A percentile compares a stretch with the other conserved stretches of the same genome.
phyloP scores from a whole-genome alignment of 768 basidiomycete genomes.

The Mrakia gelida region DNA sequence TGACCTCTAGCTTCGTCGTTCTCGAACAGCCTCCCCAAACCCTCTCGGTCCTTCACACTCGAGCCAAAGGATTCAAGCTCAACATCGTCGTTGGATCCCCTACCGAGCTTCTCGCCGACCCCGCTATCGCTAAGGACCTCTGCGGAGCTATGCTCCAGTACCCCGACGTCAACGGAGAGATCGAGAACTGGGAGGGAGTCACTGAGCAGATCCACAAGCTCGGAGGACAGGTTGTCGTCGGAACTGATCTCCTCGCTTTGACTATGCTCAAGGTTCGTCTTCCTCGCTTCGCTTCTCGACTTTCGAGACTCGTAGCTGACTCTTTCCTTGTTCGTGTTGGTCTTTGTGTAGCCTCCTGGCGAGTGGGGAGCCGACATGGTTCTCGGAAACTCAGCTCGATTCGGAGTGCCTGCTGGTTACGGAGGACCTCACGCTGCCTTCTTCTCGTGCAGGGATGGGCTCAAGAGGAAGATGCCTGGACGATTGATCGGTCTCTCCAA shows the following conservation, averaged over 20 bases:
- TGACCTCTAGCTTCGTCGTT: not conserved
- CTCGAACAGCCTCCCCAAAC: slow-evolving; percentile 67
- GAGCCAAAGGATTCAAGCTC: slow-evolving; percentile 91
- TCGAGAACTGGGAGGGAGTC: slow-evolving; percentile 67
- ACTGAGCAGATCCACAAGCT: slow-evolving; percentile 63
- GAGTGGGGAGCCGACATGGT: slow-evolving; percentile 99
- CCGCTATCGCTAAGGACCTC: slow-evolving; percentile 53
- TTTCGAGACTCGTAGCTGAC: not conserved
- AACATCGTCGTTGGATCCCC: slow-evolving; percentile 67
- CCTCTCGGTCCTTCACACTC: slow-evolving; percentile 77
- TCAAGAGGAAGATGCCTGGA: slow-evolving; percentile 99
- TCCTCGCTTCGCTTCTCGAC: not conserved
- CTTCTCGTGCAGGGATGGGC: slow-evolving; percentile 83
- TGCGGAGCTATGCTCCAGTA: slow-evolving; percentile 92
- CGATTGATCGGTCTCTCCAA: slow-evolving; percentile 85
- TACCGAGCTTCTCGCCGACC: slow-evolving; percentile 37
- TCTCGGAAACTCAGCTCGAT: slow-evolving; percentile 89
- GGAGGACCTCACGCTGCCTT: slow-evolving; percentile 97
- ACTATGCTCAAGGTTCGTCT: slow-evolving; percentile 64
- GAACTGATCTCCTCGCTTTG: slow-evolving; percentile 87
- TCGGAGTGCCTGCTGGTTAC: slow-evolving; percentile 95
- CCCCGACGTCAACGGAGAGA: slow-evolving; percentile 69
- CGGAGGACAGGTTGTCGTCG: slow-evolving; percentile 78
- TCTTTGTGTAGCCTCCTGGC: slow-evolving; percentile 61
- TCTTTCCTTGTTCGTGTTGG: not conserved